Conservation (phyloP, 2,329 filamentous ascomycete genomes). For the Fulvia fulva region DNA sequence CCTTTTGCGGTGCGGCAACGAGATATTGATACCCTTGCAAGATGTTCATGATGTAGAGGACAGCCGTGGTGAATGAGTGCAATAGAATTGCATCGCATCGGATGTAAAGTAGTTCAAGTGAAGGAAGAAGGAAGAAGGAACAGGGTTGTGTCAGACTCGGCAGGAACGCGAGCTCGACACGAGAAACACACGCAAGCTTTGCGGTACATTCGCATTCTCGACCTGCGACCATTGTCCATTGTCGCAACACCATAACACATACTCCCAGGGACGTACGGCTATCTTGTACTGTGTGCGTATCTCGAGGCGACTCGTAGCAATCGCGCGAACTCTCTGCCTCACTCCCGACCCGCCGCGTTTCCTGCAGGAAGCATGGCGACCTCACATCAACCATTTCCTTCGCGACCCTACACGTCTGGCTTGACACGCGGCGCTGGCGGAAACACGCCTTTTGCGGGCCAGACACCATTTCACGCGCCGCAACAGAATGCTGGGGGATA, state of each 20-base stretch:
- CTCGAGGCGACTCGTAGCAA: background rate
- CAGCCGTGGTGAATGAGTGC: too few species aligned
- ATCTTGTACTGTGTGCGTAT: background rate
- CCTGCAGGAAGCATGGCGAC: slow-evolving; percentile 46
- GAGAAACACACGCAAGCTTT: background rate
- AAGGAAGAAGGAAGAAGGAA: too few species aligned
- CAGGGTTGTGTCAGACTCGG: background rate
- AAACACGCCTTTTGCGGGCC: slow-evolving; percentile 32
- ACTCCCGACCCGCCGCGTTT: background rate
- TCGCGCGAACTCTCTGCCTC: background rate
- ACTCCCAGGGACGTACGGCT: background rate
- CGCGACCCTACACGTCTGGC: slow-evolving; percentile 50
- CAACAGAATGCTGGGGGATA: slow-evolving; percentile 26
- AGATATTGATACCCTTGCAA: background rate
- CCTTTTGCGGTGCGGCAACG: background rate
- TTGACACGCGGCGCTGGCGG: slow-evolving; percentile 37
- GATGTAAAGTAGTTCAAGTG: background rate
- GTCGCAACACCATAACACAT: background rate
- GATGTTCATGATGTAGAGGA: background rate
- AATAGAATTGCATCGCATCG: too few species aligned
- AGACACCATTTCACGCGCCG: slow-evolving; percentile 34
- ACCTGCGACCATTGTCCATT: background rate
- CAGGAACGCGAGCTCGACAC: background rate
- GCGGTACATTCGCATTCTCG: background rate
- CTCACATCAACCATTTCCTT: slow-evolving; percentile 53